Base-by-base conservation (phyloP, 2,329 filamentous ascomycete genomes). In the Cercospora sojina region DNA sequence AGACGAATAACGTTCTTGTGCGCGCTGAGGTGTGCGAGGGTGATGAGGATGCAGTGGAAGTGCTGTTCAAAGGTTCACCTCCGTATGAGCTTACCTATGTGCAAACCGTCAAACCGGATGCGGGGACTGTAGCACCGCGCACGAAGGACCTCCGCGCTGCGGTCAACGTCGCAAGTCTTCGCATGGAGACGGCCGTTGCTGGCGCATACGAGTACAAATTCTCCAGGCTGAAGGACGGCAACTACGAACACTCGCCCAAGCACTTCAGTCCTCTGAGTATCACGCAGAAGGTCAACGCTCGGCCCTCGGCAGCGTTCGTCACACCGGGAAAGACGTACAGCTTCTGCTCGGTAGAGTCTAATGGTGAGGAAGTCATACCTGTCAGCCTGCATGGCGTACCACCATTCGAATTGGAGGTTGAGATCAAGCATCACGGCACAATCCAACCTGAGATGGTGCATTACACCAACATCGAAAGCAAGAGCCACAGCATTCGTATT, bases 291-390 rank as follows among this genome's bases (percentile, higher is more conserved):
- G 92, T 99, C 59, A 90, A 97, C 74, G 85, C 92, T 13, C 91
- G 90, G 66, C 95, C 95, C 1, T 87, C 89, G 2, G 95, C 93
- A 3, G 84, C 86, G 5, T 99, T 99, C 76, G 85, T 86, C 66
- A 91, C 91, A 71, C 92, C 93, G 3, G 93, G 93, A 16, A 95
- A 95, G 78, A 93, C 92, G 0, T 97, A 97, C 83, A 96, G 95
- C 77, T 97, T 94, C 79, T 99, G 95, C 80, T 90, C 93, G 77
- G 89, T 93, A 57, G 92, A 97, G 73, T 86, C 90, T 59, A 87
- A 89, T 32, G 76, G 76, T 38, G 92, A 96, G 74, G 93, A 99
- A 75, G 88, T 87, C 47, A 97, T 99, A 63, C 93, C 94, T 0
- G 90, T 99, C 66, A 89, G 87, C 2, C 84, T 99, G 18, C 90